Evolutionary conservation across 305 asterid species (phyloP).

Genomic region (Ilex paraguariensis): DNA sequence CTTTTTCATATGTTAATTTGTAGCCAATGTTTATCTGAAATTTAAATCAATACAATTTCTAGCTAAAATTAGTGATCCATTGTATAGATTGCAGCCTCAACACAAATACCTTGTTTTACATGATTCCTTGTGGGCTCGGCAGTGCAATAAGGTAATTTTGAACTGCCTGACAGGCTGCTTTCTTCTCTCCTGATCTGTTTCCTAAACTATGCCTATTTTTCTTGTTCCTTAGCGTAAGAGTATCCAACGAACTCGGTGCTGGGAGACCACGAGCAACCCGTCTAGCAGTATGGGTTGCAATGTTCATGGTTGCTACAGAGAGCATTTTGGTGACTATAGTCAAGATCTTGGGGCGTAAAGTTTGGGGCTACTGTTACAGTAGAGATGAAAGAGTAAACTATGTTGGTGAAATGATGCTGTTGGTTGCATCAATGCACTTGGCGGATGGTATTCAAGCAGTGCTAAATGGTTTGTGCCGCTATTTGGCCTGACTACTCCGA

Average conservation of each 20-base stretch:
- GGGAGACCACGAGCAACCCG: no score
- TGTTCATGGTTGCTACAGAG: slow-evolving; percentile 36
- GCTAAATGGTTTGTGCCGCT: not conserved
- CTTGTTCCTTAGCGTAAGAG: no score
- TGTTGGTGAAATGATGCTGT: slow-evolving; percentile 45
- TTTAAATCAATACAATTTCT: no score
- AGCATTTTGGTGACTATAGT: slow-evolving; percentile 32
- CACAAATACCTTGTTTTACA: no score
- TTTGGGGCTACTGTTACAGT: slow-evolving; percentile 50
- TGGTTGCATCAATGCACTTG: slow-evolving; percentile 30
- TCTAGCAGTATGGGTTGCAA: no score
- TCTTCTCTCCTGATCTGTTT: not conserved
- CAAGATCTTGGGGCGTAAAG: slow-evolving; percentile 30
- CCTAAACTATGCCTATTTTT: slow-evolving; percentile 8
- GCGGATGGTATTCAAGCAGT: slow-evolving; percentile 50
- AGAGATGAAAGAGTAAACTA: slow-evolving; percentile 32
- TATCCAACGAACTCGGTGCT: no score
- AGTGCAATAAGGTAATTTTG: slow-evolving; percentile 9
- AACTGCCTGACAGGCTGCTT: no score
- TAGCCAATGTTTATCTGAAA: no score
- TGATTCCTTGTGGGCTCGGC: slow-evolving; percentile 6
- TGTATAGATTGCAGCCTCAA: no score
- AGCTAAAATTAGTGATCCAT: no score
- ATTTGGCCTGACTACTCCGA: not conserved
- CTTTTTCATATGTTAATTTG: no score